Percentiles rank a stretch among this genome's conserved stretches.
These are phyloP conservation scores for Diaporthe amygdali DNA, from an alignment of 2,329 filamentous ascomycete genomes.

Conservation along the genomic window DNA sequence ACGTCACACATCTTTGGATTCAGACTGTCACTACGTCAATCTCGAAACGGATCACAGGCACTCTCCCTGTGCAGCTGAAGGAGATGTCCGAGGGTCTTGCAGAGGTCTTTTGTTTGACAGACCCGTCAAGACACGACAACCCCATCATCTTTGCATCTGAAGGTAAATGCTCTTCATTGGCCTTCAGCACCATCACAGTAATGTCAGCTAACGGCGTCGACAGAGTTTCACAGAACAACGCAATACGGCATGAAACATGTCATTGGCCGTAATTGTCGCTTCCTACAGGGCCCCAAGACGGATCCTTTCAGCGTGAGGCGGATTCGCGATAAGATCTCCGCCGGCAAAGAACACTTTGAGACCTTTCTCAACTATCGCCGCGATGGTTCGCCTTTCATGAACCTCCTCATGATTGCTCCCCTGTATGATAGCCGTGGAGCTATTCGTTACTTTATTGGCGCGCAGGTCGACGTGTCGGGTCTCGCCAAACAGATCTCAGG, in stretches of 20 bases:
- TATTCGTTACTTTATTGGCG: conserved; percentile 72
- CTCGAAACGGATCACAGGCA: conserved; percentile 70
- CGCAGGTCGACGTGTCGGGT: conserved; percentile 74
- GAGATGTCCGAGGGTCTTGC: conserved; percentile 76
- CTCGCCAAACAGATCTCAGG: conserved; percentile 70
- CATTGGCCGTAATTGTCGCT: conserved; percentile 78
- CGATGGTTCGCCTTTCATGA: conserved; percentile 79
- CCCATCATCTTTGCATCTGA: conserved; percentile 80
- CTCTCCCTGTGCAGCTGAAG: conserved; percentile 64
- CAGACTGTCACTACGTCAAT: conserved; percentile 74
- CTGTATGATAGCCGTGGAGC: conserved; percentile 71
- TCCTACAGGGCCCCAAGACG: conserved; percentile 77
- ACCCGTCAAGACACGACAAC: conserved; percentile 75
- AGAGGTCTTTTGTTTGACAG: conserved; percentile 78
- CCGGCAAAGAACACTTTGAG: conserved; percentile 74
- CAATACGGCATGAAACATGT: conserved; percentile 57
- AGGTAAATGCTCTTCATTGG: conserved; percentile 47
- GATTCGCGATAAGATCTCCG: conserved; percentile 63
- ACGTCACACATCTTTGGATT: conserved; percentile 71
- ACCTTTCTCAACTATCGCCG: conserved; percentile 78
- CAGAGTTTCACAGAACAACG: conserved; percentile 55
- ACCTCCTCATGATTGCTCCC: conserved; percentile 74
- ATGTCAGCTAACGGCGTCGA: not conserved
- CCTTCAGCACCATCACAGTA: not conserved
- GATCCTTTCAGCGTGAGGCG: conserved; percentile 66